Evolutionary conservation across 495 filamentous ascomycete species (phyloP).

Genomic region (Podospora pseudoanserina): DNA sequence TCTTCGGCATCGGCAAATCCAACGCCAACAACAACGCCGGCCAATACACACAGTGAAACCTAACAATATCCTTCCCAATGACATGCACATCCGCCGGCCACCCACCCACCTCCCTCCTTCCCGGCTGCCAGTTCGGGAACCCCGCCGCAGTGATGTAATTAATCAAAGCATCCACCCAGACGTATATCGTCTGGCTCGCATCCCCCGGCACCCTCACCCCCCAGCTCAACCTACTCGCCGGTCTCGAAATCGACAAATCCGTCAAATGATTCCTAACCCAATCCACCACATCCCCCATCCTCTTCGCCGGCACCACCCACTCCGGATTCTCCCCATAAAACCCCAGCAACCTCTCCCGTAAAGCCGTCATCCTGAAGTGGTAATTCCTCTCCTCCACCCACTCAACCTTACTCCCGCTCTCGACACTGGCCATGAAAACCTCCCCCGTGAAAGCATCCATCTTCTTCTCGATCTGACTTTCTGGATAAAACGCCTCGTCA

Average conservation of each 20-base stretch:
- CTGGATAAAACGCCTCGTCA: conserved; percentile 94
- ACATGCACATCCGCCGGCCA: conserved; percentile 95
- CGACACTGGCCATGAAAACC: conserved; percentile 76
- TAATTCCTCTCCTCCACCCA: conserved; percentile 95
- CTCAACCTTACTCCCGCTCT: conserved; percentile 89
- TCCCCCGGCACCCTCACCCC: conserved; percentile 88
- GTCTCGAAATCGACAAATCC: conserved; percentile 88
- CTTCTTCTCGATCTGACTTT: conserved; percentile 64
- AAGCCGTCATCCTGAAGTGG: conserved; percentile 84
- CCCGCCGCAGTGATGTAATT: conserved; percentile 88
- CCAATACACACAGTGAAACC: conserved; percentile 98
- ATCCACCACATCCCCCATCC: conserved; percentile 65
- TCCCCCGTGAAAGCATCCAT: conserved; percentile 76
- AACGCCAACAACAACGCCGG: conserved; percentile 91
- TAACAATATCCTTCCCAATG: conserved; percentile 91
- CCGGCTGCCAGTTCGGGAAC: conserved; percentile 71
- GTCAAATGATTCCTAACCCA: conserved; percentile 67
- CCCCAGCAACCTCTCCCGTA: conserved; percentile 68
- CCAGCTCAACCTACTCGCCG: conserved; percentile 73
- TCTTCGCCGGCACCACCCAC: conserved; percentile 64
- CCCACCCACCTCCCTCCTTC: conserved; percentile 49
- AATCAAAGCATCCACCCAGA: conserved; percentile 93
- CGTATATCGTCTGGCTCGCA: conserved; percentile 85
- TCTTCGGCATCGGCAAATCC: conserved; percentile 74
- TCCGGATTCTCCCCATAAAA: conserved; percentile 70